Evolutionary conservation across 2,329 filamentous ascomycete species (phyloP).

Genomic region (Aspergillus pseudonomiae): DNA sequence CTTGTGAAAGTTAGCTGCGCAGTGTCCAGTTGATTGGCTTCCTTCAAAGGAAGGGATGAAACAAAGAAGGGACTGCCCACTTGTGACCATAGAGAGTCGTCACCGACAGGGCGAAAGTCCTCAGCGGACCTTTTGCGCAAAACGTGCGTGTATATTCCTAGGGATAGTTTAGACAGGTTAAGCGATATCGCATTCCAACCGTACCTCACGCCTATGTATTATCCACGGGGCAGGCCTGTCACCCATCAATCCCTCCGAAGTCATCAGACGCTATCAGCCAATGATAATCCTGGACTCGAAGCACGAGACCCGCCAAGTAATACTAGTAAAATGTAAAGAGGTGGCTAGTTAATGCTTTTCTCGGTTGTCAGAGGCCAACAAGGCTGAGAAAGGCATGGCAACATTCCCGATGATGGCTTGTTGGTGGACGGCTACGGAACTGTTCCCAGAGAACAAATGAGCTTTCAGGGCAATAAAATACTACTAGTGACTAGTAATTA

Average conservation of each 20-base stretch:
- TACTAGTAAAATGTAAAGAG: neutral
- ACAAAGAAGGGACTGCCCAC: constrained; percentile 1
- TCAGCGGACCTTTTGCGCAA: neutral
- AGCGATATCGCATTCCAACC: neutral
- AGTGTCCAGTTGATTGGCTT: neutral
- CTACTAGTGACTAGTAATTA: neutral
- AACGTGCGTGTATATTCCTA: neutral
- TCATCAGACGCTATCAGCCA: constrained; percentile 10
- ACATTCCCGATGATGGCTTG: neutral
- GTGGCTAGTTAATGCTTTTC: neutral
- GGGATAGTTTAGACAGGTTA: constrained; percentile 1
- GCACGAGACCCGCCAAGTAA: constrained; percentile 10
- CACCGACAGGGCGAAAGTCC: neutral
- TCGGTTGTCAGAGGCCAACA: neutral
- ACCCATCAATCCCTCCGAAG: constrained; percentile 5
- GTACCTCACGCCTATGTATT: neutral
- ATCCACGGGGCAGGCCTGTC: neutral
- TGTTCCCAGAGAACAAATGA: neutral
- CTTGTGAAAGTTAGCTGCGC: neutral
- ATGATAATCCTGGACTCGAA: constrained; percentile 4
- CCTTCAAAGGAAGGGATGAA: constrained; percentile 4
- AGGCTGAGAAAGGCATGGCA: neutral
- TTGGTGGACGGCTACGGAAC: neutral
- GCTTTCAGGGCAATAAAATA: neutral
- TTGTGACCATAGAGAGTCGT: neutral